Conservation (phyloP, 257 asterid species). For the Rubia yunnanensis region DNA sequence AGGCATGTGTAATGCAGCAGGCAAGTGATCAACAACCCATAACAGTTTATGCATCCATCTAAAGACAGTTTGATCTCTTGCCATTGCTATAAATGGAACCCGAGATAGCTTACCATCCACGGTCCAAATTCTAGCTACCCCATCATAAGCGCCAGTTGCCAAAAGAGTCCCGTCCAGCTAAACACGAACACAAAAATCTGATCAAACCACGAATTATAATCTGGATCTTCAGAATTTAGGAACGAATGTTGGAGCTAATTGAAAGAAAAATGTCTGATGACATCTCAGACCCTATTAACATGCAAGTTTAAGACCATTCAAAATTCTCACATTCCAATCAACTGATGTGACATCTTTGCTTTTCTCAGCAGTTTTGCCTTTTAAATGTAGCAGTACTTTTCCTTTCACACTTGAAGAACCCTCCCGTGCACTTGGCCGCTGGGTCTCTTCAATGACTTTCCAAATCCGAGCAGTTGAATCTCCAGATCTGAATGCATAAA, state of each 20-base stretch:
- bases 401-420: constrained; percentile 4
- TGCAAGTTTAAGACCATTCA: neutral
- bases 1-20: neutral
- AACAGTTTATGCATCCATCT: neutral
- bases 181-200: neutral
- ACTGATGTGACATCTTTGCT: constrained; percentile 25
- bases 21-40: constrained; percentile 1
- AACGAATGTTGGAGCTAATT: neutral
- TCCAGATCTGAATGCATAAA: constrained; percentile 21
- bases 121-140: constrained; percentile 29
- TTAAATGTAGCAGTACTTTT: constrained; percentile 19
- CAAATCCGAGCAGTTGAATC: constrained; percentile 34
- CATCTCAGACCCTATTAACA: neutral
- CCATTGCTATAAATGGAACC: neutral
- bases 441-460: constrained; percentile 17
- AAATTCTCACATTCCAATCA: constrained; percentile 32
- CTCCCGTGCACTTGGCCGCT: constrained; percentile 7
- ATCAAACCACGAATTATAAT: constrained; percentile 1
- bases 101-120: constrained; percentile 20
- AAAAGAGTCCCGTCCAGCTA: constrained; percentile 27
- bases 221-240: neutral
- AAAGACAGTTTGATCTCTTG: neutral
- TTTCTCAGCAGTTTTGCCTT: constrained; percentile 21
- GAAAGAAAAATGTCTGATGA: neutral
- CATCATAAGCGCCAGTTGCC: constrained; percentile 29